Base-by-base conservation (phyloP, 108 stramenopile species). In the Pseudonitzschia multistriata region DNA sequence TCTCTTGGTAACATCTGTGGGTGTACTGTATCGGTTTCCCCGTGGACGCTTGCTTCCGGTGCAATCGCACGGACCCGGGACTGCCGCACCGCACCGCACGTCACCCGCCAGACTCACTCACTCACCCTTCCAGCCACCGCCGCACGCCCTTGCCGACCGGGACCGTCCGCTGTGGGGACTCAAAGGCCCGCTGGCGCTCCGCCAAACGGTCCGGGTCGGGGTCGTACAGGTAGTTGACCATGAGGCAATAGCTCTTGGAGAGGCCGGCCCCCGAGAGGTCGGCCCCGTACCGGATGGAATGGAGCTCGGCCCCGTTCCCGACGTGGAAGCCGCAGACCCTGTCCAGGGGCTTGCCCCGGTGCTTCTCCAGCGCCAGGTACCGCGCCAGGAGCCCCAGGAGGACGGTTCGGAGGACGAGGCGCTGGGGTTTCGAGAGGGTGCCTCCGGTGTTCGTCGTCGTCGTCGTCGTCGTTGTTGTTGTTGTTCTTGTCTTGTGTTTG, bases 191-290 rank as follows among this genome's bases (percentile, higher is more conserved):
- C 50, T 52, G 50, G 8, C 25, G 21, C 2, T 8, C 25, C 50
- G 50, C 7, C n/a, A n/a, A n/a, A n/a, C n/a, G 42, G 24, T 24
- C 50, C 25, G 21, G 11, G 22, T 89, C 76, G 62, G 88, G 54
- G 61, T 82, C 74, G 64, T 96, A 96, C 13, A 70, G 74, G 71
- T 96, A 96, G 50, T 93, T 96, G 17, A 92, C 79, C 95, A 96
- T 96, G 33, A 96, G 70, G 6, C 92, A 91, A 73, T 61, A 87
- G 66, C 88, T 89, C 15, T 82, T 82, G 22, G 74, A 63, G 63
- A 88, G 42, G 17, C 95, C 95, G 57, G 80, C 85, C 0, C 77
- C 21, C 13, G 86, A 80, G 7, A 72, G 29, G 70, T 96, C 91
- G 1, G 90, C 95, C 62, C 70, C 66, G 63, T 71, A 90, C 50